Conservation (phyloP, 1,284 basidiomycete species). For the Moesziomyces sp. region DNA sequence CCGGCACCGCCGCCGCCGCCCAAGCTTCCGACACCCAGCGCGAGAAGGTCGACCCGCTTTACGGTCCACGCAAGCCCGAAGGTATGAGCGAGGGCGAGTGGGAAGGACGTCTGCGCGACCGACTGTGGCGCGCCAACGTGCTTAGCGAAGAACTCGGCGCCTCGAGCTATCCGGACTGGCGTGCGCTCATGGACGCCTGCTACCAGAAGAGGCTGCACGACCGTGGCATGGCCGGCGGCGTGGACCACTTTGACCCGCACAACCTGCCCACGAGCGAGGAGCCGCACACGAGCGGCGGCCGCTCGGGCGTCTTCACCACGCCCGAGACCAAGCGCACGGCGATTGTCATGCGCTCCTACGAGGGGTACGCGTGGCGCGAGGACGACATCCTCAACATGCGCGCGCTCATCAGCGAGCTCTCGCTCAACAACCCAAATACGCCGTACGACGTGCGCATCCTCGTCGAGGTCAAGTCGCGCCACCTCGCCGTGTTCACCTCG, state of each 20-base stretch:
- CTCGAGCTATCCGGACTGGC: slow-evolving; percentile 64
- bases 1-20: slow-evolving; percentile 9
- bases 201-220: slow-evolving; percentile 62
- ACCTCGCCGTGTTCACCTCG: slow-evolving; percentile 66
- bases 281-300: slow-evolving; percentile 31
- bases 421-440: slow-evolving; percentile 67
- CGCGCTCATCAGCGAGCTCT: slow-evolving; percentile 66
- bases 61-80: slow-evolving; percentile 58
- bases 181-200: slow-evolving; percentile 66
- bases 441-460: slow-evolving; percentile 67
- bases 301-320: slow-evolving; percentile 52
- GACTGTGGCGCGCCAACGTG: slow-evolving; percentile 59
- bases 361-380: slow-evolving; percentile 67
- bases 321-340: slow-evolving; percentile 65
- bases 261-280: slow-evolving; percentile 40
- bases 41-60: slow-evolving; percentile 59
- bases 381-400: slow-evolving; percentile 68
- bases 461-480: slow-evolving; percentile 65
- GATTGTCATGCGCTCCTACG: slow-evolving; percentile 65
- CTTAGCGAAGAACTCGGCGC: slow-evolving; percentile 60
- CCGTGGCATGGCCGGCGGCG: slow-evolving; percentile 59
- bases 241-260: slow-evolving; percentile 55
- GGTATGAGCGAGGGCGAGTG: slow-evolving; percentile 58
- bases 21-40: slow-evolving; percentile 12
- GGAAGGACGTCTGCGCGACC: slow-evolving; percentile 61